Base-by-base conservation (phyloP, 1,284 basidiomycete species). In the Paramarasmius palmivorus region DNA sequence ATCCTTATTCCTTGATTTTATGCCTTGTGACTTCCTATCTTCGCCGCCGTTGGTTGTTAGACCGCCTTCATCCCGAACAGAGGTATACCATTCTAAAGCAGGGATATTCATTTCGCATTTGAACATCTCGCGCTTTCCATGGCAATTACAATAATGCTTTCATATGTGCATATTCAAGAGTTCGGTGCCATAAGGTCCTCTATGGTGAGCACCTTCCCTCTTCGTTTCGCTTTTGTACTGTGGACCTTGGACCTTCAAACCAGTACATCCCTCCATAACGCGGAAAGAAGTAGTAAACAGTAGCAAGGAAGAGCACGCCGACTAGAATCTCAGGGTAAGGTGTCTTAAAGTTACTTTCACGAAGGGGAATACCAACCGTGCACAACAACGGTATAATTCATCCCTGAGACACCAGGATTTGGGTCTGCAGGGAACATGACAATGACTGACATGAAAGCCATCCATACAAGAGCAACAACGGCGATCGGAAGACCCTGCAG, bases 231-330 rank as follows among this genome's bases (percentile, higher is more conserved):
- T 25, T 17, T 12, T 51, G 23, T 17, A 51, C 34, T 14, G 50
- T 51, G n/a, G 23, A 17, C 2, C 63, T 49, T 14, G 66, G 66
- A 9, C 66, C 66, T 44, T 57, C 53, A 50, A 68, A 67, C 67
- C 63, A 66, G 47, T 65, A 54, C 19, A 63, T 59, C 7, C 66
- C 67, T 12, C 66, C 66, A 45, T 65, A 67, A 47, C 59, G 60
- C 14, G 67, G 67, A 53, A 68, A 63, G 55, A 62, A 68, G 52
- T 62, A 69, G 58, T 66, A 69, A 9, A 60, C 23, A 14, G 67
- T 42, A 23, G 65, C 55, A 6, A 63, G 54, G 17, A 58, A 14
- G 5, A 67, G 29, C 19, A 65, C 59, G 32, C 63, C 68, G 4
- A 42, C 54, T 48, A n/a, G n/a, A n/a, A n/a, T 17, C 20, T 19